Base-by-base conservation (phyloP, 495 filamentous ascomycete genomes). In the Aspergillus nanangensis region DNA sequence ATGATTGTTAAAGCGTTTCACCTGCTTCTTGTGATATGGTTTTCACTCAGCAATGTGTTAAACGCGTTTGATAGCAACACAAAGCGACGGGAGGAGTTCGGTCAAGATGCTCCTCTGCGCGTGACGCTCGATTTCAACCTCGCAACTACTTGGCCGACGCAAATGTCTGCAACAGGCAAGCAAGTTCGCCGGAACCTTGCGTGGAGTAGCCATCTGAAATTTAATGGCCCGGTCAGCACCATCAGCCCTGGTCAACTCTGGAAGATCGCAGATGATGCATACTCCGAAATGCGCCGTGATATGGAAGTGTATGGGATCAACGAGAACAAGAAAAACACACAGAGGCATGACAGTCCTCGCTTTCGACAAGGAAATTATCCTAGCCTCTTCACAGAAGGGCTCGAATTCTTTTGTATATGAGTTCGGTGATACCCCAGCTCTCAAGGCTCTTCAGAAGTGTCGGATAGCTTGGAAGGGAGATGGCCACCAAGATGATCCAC, bases 341-440 rank as follows among this genome's bases (percentile, higher is more conserved):
- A 5, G 27, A 18, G 45, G 45, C 34, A 48, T 53, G 42, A 45
- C 39, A 22, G 45, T 53, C 15, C 34, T 53, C 8, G 51, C 51
- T 25, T 48, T 37, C 27, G 39, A 29, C 35, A 48, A 48, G 14
- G 41, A 48, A 34, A 44, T 48, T 29, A 48, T 49, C 34, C 39
- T 53, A 4, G 51, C 40, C 3, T 48, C 45, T 19, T 47, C 44
- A 31, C 22, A 44, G 39, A 50, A 50, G 39, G 35, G 35, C 17
- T n/a, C n/a, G n/a, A 25, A 36, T n/a, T 38, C 22, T 19, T 38
- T 44, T 43, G 33, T 41, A 7, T 50, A 44, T 34, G 37, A 22
- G 11, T 39, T 38, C 21, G 18, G n/a, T 19, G 15, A 17, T 17
- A 44, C 40, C 14, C 24, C 41, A 22, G 47, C 45, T 33, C 10